Conservation (phyloP, 2,329 filamentous ascomycete genomes). For the Venturia pyrina region DNA sequence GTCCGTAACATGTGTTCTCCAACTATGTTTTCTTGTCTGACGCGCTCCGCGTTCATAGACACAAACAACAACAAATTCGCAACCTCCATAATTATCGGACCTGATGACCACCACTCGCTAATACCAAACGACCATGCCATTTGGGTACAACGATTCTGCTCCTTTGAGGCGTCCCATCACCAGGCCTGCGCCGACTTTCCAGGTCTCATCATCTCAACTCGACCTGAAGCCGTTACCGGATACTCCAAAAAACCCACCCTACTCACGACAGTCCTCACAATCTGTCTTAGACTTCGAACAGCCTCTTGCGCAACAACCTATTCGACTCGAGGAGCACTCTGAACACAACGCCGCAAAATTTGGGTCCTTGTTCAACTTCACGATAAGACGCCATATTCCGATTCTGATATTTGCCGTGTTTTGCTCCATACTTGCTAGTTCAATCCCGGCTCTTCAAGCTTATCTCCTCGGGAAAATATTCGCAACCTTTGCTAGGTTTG, state of each 20-base stretch:
- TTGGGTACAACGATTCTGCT: neutral
- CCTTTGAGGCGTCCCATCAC: neutral
- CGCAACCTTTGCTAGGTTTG: conserved; percentile 57
- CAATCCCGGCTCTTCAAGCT: conserved; percentile 54
- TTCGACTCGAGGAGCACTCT: neutral
- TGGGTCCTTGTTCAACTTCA: conserved; percentile 62
- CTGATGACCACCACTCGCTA: neutral
- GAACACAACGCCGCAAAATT: conserved; percentile 24
- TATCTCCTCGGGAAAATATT: conserved; percentile 69
- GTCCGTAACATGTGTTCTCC: neutral
- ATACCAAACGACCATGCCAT: neutral
- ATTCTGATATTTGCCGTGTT: conserved; percentile 45
- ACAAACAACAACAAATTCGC: neutral
- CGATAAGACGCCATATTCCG: conserved; percentile 47
- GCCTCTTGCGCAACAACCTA: neutral
- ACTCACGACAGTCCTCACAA: neutral
- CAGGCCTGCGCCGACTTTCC: neutral
- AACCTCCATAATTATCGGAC: neutral
- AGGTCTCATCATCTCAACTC: neutral
- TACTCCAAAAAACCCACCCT: neutral
- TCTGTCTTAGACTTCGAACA: neutral
- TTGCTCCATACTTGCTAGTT: conserved; percentile 49
- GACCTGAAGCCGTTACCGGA: neutral
- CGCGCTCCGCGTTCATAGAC: neutral
- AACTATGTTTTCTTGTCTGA: neutral